Evolutionary conservation across 768 basidiomycete species (phyloP), one percentile per base, ranked within the genome.

Genomic region (Termitomyces bulborhizus): DNA sequence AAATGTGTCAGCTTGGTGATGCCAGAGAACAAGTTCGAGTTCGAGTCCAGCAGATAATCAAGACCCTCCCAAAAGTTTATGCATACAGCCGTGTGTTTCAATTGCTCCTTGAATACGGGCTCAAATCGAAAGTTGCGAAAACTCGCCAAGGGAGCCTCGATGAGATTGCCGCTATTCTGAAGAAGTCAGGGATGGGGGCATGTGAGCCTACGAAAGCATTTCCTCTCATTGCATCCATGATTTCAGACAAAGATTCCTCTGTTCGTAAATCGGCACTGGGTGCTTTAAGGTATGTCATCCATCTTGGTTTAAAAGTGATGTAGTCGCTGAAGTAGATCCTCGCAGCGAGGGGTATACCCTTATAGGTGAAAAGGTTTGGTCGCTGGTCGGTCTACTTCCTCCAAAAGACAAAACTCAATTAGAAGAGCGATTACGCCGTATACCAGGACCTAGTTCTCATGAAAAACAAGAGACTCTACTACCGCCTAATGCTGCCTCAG

Each of bases 51-150:
- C 86, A 84, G 46, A 88, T 97, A 57, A 83, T 98, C 53, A 89
- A 92, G 63, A 79, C 79, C 4, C 75, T 98, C 50, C 88, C 94
- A 6, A 92, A 87, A 65, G 86, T 98, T 51, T 97, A 95, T 64
- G 88, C 97, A 1, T 95, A 88, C 63, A 97, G 94, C 63, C 86
- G 94, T 40, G 76, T 98, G 32, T 95, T 97, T 68, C 88, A 90
- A 64, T 69, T 93, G 13, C 73, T 98, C 6, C 78, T 97, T 11
- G 92, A 97, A 39, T 82, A 95, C 65, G 96, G 97, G 15, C 71
- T 95, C 42, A 88, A 85, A 67, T 88, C 90, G 16, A 95, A 95
- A 69, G 90, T 93, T 16, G 88, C 93, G 3, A 94, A 95, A 70
- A 91, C 93, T 11, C 84, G 95, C 12, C 89, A 93, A 69, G 90